Evolutionary conservation across 2,329 filamentous ascomycete species (phyloP).

Genomic region (Colletotrichum tropicale): DNA sequence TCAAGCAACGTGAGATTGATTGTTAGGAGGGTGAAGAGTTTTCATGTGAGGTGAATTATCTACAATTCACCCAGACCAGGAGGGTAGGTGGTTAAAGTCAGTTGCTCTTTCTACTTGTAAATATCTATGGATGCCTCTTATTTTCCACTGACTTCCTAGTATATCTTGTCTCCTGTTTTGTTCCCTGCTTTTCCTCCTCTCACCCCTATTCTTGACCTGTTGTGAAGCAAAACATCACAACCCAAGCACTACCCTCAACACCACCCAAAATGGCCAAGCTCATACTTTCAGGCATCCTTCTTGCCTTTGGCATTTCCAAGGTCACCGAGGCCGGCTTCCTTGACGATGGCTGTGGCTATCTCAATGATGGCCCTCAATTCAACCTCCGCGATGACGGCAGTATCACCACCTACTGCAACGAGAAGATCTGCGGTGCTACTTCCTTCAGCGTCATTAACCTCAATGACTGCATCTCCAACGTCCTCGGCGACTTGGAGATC

Average conservation of each 20-base stretch:
- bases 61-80: background rate
- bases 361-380: background rate
- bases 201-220: background rate
- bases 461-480: constrained; percentile 9
- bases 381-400: background rate
- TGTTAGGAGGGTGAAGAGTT: no score
- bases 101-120: background rate
- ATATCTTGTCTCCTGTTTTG: background rate
- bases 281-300: background rate
- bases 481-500: background rate
- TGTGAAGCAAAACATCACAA: background rate
- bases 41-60: background rate
- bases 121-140: background rate
- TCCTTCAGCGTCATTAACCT: constrained; percentile 9
- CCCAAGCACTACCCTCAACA: background rate
- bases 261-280: background rate
- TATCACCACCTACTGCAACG: constrained; percentile 8
- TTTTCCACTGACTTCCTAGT: background rate
- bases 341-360: constrained; percentile 3
- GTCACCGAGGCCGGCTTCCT: background rate
- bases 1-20: background rate
- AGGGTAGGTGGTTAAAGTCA: background rate
- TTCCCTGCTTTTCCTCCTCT: background rate
- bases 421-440: background rate
- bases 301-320: background rate